A percentile compares a stretch with the other conserved stretches of the same genome.
These are phyloP conservation scores for Syncephalastrum sp. DNA, from an alignment of 371 early-diverging fungal genomes.

Conservation along the genomic window DNA sequence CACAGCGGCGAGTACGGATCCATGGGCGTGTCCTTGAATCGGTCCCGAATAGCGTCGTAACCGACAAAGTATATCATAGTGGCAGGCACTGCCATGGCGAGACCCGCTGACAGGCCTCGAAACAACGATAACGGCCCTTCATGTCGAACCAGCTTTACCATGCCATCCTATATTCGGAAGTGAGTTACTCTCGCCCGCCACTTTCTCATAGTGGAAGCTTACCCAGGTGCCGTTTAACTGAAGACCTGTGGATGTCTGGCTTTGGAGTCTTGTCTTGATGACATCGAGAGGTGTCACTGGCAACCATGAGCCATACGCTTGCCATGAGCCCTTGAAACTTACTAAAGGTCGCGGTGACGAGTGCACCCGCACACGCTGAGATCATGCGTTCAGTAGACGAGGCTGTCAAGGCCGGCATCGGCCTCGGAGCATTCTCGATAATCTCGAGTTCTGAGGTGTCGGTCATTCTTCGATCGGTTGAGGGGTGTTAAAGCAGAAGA, in stretches of 20 bases:
- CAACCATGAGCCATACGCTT: not conserved
- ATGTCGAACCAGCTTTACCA: conserved; percentile 73
- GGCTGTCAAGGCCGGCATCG: conserved; percentile 8
- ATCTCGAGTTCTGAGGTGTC: conserved; percentile 18
- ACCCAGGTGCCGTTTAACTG: conserved; percentile 36
- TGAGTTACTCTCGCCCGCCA: not conserved
- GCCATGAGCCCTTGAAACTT: conserved; percentile 5
- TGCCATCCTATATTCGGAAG: conserved; percentile 59
- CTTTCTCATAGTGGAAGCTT: conserved; percentile 1
- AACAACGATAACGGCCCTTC: conserved; percentile 86
- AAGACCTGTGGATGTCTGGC: conserved; percentile 46
- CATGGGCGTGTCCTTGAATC: conserved; percentile 25
- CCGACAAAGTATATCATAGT: conserved; percentile 95
- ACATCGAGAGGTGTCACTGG: conserved; percentile 84
- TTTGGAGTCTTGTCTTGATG: conserved; percentile 90
- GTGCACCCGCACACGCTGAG: conserved; percentile 43
- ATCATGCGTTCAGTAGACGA: conserved; percentile 39
- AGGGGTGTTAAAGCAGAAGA: too few species aligned
- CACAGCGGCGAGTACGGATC: conserved; percentile 65
- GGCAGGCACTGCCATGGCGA: conserved; percentile 89
- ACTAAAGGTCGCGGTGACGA: conserved; percentile 43
- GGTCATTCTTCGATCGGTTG: conserved; percentile 9
- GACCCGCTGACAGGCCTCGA: conserved; percentile 87
- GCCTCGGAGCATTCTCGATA: conserved; percentile 14
- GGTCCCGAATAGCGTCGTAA: conserved; percentile 84